Base-by-base conservation (phyloP, 2,329 filamentous ascomycete genomes). In the Aspergillus amoenus region DNA sequence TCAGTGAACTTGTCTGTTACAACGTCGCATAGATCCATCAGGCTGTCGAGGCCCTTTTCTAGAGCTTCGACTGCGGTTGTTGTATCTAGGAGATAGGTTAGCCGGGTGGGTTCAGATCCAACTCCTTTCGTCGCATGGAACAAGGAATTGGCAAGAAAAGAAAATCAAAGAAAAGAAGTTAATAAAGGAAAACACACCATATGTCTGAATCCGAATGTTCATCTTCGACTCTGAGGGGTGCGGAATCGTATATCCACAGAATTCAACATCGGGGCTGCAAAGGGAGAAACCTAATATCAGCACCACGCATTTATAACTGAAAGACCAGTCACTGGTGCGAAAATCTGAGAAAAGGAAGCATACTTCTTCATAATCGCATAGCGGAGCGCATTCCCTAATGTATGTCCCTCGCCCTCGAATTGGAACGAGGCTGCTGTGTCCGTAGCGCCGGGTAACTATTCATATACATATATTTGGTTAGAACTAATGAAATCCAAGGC, bases 361-460 rank as follows among this genome's bases (percentile, higher is more conserved):
- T 80, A 97, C 93, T 99, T 99, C 79, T 97, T 97, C 90, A 96
- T 97, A 69, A 99, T 95, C 62, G 97, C 89, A 73, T 93, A 97
- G 69, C 94, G 85, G 66, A 99, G 78, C 9, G 93, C 91, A 76
- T 99, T 99, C 27, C 94, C 94, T 52, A 99, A 81, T 0, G 94
- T 99, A 76, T 99, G 94, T 43, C 95, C 92, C 78, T 99, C 94
- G 45, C 91, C 88, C 59, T 90, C 86, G 68, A 99, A 96, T 73
- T 97, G 91, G 72, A 97, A 99, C 15, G 92, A 96, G 30, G 94
- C 94, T 4, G 93, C 93, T 8, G 89, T 93, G 49, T 93, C 89
- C 15, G 76, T 89, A 55, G 90, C 90, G 47, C 93, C 93, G 37
- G 91, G 89, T 27, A 97, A 81, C 93, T 97, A 60, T 49, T 52